Percentiles rank a stretch among this genome's conserved stretches.
phyloP scores from a whole-genome alignment of 2,329 filamentous ascomycete genomes.

The Bipolaris gigantea region DNA sequence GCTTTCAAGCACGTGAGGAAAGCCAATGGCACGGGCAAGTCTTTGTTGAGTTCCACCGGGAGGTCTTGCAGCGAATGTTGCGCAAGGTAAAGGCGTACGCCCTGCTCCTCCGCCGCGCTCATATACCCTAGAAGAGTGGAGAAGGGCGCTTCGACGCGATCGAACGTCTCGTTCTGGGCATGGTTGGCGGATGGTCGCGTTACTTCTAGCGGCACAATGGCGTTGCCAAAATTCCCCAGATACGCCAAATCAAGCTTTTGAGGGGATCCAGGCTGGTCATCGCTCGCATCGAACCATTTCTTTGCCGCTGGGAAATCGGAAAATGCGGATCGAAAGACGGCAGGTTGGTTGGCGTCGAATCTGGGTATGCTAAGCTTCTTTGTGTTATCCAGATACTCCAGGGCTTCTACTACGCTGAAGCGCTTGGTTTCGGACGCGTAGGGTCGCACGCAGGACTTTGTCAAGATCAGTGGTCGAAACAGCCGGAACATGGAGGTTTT shows the following conservation, averaged over 20 bases:
- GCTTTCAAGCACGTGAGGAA: slow-evolving; percentile 63
- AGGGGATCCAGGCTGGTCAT: slow-evolving; percentile 1
- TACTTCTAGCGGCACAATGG: slow-evolving; percentile 63
- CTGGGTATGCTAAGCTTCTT: slow-evolving; percentile 9
- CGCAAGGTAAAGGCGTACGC: slow-evolving; percentile 73
- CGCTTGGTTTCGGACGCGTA: background rate
- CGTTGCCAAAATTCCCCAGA: slow-evolving; percentile 48
- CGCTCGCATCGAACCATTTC: slow-evolving; percentile 34
- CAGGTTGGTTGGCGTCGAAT: slow-evolving; percentile 26
- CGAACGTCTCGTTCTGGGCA: slow-evolving; percentile 51
- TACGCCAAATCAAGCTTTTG: slow-evolving; percentile 29
- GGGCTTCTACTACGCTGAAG: background rate
- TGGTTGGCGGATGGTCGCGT: slow-evolving; percentile 37
- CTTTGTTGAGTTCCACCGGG: slow-evolving; percentile 62
- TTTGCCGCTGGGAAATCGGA: slow-evolving; percentile 29
- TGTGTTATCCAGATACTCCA: slow-evolving; percentile 6
- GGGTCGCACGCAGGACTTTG: background rate
- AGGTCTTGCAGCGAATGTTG: slow-evolving; percentile 75
- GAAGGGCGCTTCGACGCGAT: slow-evolving; percentile 63
- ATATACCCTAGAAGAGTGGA: slow-evolving; percentile 64
- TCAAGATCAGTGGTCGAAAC: background rate
- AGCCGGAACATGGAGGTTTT: background rate
- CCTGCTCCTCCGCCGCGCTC: slow-evolving; percentile 37
- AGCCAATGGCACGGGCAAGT: slow-evolving; percentile 66
- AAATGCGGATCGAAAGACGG: slow-evolving; percentile 28